Percentiles rank a stretch among this genome's conserved stretches.
These are phyloP conservation scores for Phoma sp. DNA, from an alignment of 2,329 filamentous ascomycete species.

Conservation along the genomic window DNA sequence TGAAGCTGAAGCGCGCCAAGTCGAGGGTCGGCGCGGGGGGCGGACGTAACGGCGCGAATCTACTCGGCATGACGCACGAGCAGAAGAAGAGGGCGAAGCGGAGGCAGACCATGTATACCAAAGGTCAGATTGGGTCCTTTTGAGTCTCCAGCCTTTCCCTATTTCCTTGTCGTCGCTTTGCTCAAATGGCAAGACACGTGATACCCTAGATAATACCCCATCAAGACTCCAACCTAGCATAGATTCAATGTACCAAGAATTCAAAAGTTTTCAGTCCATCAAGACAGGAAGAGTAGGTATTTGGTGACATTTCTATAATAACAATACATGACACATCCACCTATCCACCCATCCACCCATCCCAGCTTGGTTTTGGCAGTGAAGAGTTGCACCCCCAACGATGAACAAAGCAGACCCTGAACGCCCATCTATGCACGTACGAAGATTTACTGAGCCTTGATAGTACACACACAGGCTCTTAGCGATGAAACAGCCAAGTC, in stretches of 20 bases:
- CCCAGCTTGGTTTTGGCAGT: background rate
- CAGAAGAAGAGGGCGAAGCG: conserved; percentile 29
- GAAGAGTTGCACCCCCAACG: background rate
- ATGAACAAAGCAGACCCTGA: background rate
- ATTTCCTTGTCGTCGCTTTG: too few species aligned
- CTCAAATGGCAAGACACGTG: background rate
- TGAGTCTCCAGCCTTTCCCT: conserved; percentile 4
- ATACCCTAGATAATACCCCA: conserved; percentile 9
- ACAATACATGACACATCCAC: too few species aligned
- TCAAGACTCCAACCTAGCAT: too few species aligned
- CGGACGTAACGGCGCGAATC: conserved; percentile 27
- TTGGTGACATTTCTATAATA: background rate
- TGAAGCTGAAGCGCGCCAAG: conserved; percentile 33
- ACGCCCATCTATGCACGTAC: conserved; percentile 13
- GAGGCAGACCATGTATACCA: conserved; percentile 43
- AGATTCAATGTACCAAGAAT: too few species aligned
- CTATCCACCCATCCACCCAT: background rate
- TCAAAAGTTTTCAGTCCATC: too few species aligned
- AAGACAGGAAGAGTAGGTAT: background rate
- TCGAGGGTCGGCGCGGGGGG: conserved; percentile 18
- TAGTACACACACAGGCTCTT: too few species aligned
- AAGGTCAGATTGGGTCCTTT: conserved; percentile 44
- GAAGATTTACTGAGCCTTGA: too few species aligned
- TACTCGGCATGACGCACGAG: conserved; percentile 18
- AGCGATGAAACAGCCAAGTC: background rate